Percentiles rank a stretch among this genome's conserved stretches.
phyloP scores from a whole-genome alignment of 2,329 filamentous ascomycete species.

The Aspergillus bombycis region DNA sequence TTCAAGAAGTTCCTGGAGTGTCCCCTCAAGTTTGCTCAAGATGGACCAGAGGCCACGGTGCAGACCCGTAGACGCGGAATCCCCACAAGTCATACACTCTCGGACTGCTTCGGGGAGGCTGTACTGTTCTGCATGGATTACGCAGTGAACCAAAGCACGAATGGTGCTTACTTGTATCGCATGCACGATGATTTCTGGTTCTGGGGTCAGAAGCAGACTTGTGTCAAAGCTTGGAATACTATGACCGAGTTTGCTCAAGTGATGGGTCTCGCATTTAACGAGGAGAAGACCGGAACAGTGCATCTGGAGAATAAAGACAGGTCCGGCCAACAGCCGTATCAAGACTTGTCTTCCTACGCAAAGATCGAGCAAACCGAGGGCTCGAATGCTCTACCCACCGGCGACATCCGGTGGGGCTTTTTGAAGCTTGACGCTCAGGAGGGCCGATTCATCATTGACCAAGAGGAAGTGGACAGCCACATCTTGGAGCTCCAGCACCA shows the following conservation, averaged over 20 bases:
- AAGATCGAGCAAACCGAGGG: constrained; percentile 11
- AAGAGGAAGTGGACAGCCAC: constrained; percentile 61
- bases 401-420: constrained; percentile 63
- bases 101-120: constrained; percentile 62
- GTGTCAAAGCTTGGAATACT: constrained; percentile 62
- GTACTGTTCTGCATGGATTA: constrained; percentile 69
- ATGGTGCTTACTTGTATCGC: constrained; percentile 60
- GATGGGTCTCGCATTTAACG: constrained; percentile 62
- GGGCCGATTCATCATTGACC: constrained; percentile 63
- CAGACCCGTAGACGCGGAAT: constrained; percentile 59
- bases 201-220: constrained; percentile 60
- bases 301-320: constrained; percentile 36
- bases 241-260: constrained; percentile 58
- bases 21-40: constrained; percentile 61
- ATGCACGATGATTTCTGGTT: constrained; percentile 70
- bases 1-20: constrained; percentile 63
- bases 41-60: constrained; percentile 50
- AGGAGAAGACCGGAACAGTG: constrained; percentile 60
- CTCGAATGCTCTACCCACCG: constrained; percentile 48
- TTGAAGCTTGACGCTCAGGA: constrained; percentile 57
- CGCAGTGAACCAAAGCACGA: constrained; percentile 61
- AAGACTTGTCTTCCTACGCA: not conserved
- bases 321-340: constrained; percentile 8
- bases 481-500: constrained; percentile 63
- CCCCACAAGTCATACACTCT: constrained; percentile 63